Conservation (phyloP, 345 rosid species). For the Salix koriyanagi region DNA sequence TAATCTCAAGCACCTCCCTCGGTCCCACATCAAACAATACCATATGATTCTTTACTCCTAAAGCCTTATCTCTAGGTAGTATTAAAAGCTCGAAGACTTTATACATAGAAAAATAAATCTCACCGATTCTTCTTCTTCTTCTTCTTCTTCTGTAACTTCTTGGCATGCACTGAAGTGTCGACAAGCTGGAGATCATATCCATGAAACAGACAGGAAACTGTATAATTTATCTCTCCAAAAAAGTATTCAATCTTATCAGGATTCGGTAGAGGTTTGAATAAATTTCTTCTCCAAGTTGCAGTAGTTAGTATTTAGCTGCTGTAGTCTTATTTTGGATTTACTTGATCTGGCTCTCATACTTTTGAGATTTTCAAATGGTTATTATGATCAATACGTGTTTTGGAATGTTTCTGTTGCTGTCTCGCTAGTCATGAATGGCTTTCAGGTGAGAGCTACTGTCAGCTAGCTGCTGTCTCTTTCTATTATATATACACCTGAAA, state of each 20-base stretch:
- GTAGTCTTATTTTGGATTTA: slow-evolving; percentile 33
- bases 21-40: neutral
- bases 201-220: neutral
- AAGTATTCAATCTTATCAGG: slow-evolving; percentile 22
- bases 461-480: neutral
- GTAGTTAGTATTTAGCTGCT: slow-evolving; percentile 36
- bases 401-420: slow-evolving; percentile 29
- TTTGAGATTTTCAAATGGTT: slow-evolving; percentile 23
- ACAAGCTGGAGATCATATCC: neutral
- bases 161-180: neutral
- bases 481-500: neutral
- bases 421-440: slow-evolving; percentile 2
- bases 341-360: slow-evolving; percentile 9
- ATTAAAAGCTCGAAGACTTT: neutral
- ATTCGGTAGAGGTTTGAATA: slow-evolving; percentile 31
- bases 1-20: neutral
- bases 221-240: neutral
- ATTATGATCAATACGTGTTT: neutral
- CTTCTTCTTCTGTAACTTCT: neutral
- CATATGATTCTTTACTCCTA: neutral
- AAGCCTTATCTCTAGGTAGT: neutral
- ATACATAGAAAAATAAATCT: neutral
- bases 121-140: neutral
- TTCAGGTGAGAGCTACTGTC: neutral
- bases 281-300: slow-evolving; percentile 27